Evolutionary conservation across 495 filamentous ascomycete genomes (phyloP).

Genomic region (Geoglossum glabrum): DNA sequence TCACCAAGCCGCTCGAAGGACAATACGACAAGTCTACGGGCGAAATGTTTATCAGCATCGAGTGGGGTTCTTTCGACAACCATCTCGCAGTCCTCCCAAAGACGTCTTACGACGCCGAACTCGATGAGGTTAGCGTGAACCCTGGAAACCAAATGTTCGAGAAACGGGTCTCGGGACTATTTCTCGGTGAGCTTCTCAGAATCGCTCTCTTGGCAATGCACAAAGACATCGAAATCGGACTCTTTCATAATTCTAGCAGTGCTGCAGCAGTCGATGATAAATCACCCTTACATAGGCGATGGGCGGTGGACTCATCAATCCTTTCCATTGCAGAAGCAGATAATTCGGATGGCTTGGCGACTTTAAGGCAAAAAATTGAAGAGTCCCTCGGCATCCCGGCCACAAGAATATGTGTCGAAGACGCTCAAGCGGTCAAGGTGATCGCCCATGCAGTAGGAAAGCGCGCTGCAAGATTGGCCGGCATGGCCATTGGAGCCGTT

Average conservation of each 20-base stretch:
- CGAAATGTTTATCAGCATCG: conserved; percentile 93
- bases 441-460: conserved; percentile 67
- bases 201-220: conserved; percentile 33
- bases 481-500: conserved; percentile 28
- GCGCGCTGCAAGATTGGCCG: conserved; percentile 69
- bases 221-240: not conserved
- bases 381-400: conserved; percentile 50
- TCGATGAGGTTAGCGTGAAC: conserved; percentile 69
- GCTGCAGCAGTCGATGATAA: too few species aligned
- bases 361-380: conserved; percentile 52
- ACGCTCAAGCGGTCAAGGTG: conserved; percentile 61
- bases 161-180: conserved; percentile 96
- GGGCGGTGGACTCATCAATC: conserved; percentile 54
- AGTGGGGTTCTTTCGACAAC: conserved; percentile 98
- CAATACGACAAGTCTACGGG: conserved; percentile 61
- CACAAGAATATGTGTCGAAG: conserved; percentile 36
- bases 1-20: conserved; percentile 19
- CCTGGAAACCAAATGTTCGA: conserved; percentile 98
- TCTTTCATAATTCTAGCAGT: conserved; percentile 5
- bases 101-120: conserved; percentile 58
- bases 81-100: conserved; percentile 65
- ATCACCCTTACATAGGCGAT: not conserved
- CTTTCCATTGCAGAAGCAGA: conserved; percentile 67
- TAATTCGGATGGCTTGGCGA: conserved; percentile 35
- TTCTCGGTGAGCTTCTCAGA: conserved; percentile 83